phyloP scores from a whole-genome alignment of 202 grass and related monocot genomes.

The Sporobolus alterniflorus region DNA sequence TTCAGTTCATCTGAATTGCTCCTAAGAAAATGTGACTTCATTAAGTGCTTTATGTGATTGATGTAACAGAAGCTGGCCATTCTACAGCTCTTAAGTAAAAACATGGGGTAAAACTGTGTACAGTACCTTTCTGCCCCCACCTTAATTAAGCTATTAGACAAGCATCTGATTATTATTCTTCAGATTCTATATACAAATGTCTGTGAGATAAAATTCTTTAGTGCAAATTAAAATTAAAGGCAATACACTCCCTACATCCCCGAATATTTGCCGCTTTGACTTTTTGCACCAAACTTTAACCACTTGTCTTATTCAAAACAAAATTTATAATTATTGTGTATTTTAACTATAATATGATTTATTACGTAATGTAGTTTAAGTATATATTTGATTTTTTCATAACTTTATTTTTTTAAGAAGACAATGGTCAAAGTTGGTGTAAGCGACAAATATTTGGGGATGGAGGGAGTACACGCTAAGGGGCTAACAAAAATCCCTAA shows the following conservation, averaged over 20 bases:
- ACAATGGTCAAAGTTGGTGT: no score
- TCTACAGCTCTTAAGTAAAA: background rate
- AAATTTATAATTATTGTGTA: no score
- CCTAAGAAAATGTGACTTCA: background rate
- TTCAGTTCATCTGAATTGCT: background rate
- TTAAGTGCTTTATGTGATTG: no score
- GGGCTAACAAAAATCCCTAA: constrained; percentile 34
- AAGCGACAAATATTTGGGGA: no score
- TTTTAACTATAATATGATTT: no score
- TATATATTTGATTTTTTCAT: no score
- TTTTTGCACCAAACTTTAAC: no score
- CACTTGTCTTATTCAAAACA: no score
- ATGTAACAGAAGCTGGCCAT: background rate
- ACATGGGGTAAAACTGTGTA: background rate
- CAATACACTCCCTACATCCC: no score
- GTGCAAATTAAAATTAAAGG: background rate
- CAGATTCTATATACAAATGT: constrained; percentile 38
- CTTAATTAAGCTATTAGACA: constrained; percentile 13
- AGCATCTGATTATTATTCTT: constrained; percentile 15
- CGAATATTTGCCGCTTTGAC: no score
- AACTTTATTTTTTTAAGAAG: no score
- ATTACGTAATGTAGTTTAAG: no score
- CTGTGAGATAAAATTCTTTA: constrained; percentile 1
- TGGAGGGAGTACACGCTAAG: background rate
- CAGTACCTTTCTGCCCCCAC: background rate